Evolutionary conservation across 331 rosid genomes (phyloP).

Genomic region (Arachis monticola): DNA sequence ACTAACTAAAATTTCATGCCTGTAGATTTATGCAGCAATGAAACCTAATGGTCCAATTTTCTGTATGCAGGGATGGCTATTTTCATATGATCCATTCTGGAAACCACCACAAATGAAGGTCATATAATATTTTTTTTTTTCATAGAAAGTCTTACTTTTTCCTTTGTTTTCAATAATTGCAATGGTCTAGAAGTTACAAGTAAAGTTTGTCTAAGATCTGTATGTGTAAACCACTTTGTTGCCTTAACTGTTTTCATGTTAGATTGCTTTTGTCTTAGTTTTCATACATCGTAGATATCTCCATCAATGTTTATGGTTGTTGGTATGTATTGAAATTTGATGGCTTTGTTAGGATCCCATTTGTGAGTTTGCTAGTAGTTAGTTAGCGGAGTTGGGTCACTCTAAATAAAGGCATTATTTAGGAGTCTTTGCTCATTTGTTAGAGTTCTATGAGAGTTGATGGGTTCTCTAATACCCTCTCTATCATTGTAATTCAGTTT

Average conservation of each 20-base stretch:
- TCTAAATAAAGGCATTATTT: too few relatives aligned
- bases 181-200: not conserved
- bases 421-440: too few relatives aligned
- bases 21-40: constrained; percentile 29
- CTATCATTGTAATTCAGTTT: too few relatives aligned
- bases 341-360: not conserved
- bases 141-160: not conserved
- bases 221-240: constrained; percentile 17
- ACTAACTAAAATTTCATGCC: constrained; percentile 15
- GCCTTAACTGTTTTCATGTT: not conserved
- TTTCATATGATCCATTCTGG: constrained; percentile 86
- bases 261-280: not conserved
- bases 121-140: constrained; percentile 17
- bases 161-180: not conserved
- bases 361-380: too few relatives aligned
- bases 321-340: constrained; percentile 19
- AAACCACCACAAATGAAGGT: constrained; percentile 90
- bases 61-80: constrained; percentile 69
- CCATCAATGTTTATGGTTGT: constrained; percentile 7
- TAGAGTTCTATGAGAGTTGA: too few relatives aligned
- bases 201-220: constrained; percentile 22
- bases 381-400: too few relatives aligned
- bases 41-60: constrained; percentile 28
- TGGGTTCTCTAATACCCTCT: too few relatives aligned
- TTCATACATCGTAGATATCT: constrained; percentile 9